Evolutionary conservation across 2,329 filamentous ascomycete species (phyloP), one percentile per base, ranked within the genome.

Genomic region (Dissoconium aciculare): DNA sequence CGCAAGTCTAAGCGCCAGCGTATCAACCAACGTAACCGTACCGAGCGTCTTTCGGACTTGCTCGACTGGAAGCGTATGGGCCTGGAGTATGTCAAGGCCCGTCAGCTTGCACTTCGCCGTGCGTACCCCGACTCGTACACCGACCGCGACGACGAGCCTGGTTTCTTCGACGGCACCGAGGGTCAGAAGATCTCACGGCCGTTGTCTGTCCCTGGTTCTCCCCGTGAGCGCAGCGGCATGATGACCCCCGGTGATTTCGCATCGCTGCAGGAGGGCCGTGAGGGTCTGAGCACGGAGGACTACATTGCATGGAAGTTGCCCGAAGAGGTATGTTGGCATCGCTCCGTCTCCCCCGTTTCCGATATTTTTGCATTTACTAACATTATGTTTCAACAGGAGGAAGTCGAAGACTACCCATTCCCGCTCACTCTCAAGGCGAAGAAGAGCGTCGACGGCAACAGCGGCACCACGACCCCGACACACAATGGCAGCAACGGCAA

Each of bases 61-160:
- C 68, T 98, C 24, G 89, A 98, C 60, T 98, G 89, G 89, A 95
- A 95, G 69, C 72, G 89, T 29, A 98, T 98, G 89, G 89, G 89
- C 13, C 78, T 95, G 76, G 89, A 98, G 60, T 98, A 98, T 52
- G 83, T 94, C 60, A 98, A 95, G 66, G 89, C 89, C 17, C 74
- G 89, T 28, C 89, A 95, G 57, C 60, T 98, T 50, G 89, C 89
- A 14, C 65, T 98, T 40, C 70, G 89, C 48, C 72, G 89, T 57
- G 89, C 89, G 12, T 98, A 95, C 57, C 87, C 89, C 29, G 67
- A 69, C 31, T 87, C 83, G 3, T 98, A 93, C 54, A 68, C 71
- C 27, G 67, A 66, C 26, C 71, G 74, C 32, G 78, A 83, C 36
- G 44, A 47, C 15, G 83, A 84, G 49, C 81, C 80, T 40, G 80